A percentile compares a stretch with the other conserved stretches of the same genome.
These are phyloP conservation scores for Triticum timopheevii DNA, from an alignment of 176 grass and related monocot species.

Conservation along the genomic window DNA sequence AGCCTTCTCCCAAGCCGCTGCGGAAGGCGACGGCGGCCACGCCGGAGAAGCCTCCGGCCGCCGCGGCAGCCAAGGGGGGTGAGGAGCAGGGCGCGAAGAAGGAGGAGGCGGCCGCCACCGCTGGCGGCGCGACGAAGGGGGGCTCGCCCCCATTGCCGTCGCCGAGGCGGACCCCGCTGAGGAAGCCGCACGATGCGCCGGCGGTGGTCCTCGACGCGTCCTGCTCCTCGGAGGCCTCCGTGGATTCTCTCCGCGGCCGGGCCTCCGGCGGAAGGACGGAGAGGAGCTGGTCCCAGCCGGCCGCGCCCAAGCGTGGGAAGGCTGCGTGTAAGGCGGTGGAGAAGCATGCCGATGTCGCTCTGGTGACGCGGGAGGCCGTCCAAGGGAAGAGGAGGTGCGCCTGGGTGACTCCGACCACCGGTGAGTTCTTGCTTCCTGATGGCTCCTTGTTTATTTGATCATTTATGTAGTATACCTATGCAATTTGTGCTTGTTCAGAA, in stretches of 20 bases:
- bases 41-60: slow-evolving; percentile 24
- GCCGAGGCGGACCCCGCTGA: slow-evolving; percentile 34
- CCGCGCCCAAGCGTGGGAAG: slow-evolving; percentile 48
- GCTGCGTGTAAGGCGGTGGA: slow-evolving; percentile 21
- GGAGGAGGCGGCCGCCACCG: neutral
- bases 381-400: slow-evolving; percentile 64
- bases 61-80: slow-evolving; percentile 8
- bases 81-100: slow-evolving; percentile 29
- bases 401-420: slow-evolving; percentile 81
- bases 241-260: slow-evolving; percentile 49
- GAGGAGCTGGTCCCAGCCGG: slow-evolving; percentile 30
- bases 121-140: neutral
- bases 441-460: neutral
- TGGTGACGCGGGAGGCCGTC: slow-evolving; percentile 21
- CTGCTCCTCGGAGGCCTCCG: slow-evolving; percentile 74
- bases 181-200: slow-evolving; percentile 48
- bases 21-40: slow-evolving; percentile 30
- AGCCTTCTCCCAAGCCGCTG: slow-evolving; percentile 57
- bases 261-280: slow-evolving; percentile 46
- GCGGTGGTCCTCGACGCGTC: slow-evolving; percentile 49
- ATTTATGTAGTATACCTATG: neutral
- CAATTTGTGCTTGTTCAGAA: neutral
- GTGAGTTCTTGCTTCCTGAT: slow-evolving; percentile 42
- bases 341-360: slow-evolving; percentile 17
- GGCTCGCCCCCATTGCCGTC: slow-evolving; percentile 5